Evolutionary conservation across 495 filamentous ascomycete species (phyloP).

Genomic region (Echria macrotheca): DNA sequence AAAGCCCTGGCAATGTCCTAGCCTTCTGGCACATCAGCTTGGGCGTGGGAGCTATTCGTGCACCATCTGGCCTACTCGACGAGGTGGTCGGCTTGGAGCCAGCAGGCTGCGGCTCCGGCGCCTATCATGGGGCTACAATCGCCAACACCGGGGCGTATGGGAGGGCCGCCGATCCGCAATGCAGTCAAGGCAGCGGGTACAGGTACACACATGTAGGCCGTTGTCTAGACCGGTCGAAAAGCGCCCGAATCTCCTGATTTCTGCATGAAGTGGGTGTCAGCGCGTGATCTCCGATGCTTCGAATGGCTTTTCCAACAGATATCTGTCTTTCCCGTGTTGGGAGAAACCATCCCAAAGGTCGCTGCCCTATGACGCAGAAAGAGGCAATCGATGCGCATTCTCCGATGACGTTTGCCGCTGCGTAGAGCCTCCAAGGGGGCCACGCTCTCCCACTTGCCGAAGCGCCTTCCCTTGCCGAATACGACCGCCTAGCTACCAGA

Average conservation of each 20-base stretch:
- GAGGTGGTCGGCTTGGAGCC: too few species aligned
- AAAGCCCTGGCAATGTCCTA: too few species aligned
- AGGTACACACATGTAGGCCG: neutral
- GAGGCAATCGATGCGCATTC: neutral
- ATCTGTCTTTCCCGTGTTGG: neutral
- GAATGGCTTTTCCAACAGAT: neutral
- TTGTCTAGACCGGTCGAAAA: slow-evolving; percentile 8
- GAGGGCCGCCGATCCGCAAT: neutral
- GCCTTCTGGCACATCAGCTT: too few species aligned
- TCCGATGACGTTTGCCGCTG: neutral
- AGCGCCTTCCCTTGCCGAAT: neutral
- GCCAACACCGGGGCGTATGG: too few species aligned
- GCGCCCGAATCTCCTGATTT: slow-evolving; percentile 5
- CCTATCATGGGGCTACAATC: too few species aligned
- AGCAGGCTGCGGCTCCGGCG: too few species aligned
- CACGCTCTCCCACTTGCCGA: neutral
- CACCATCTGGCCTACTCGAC: too few species aligned
- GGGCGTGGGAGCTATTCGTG: too few species aligned
- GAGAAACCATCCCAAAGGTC: neutral
- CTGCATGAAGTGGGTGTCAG: slow-evolving; percentile 2
- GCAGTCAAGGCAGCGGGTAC: neutral
- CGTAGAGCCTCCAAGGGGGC: neutral
- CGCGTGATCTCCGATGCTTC: neutral
- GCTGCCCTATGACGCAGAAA: neutral
- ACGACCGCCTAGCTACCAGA: neutral